Evolutionary conservation across 306 rosid genomes (phyloP).

Genomic region (Canavalia gladiata): DNA sequence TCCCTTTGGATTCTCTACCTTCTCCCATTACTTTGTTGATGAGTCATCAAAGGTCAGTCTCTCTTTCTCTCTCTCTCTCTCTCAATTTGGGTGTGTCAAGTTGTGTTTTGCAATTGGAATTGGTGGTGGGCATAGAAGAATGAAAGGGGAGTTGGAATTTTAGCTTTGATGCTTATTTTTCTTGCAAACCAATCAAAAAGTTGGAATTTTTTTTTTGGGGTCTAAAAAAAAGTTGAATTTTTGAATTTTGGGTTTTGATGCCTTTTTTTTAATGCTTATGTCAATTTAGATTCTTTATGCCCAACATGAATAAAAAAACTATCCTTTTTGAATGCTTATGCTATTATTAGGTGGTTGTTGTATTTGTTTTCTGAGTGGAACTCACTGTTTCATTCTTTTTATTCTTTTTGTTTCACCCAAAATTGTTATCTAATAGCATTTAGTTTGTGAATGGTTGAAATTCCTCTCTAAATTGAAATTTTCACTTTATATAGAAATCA

Average conservation of each 20-base stretch:
- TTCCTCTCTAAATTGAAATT: no score
- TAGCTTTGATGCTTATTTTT: background rate
- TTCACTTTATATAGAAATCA: no score
- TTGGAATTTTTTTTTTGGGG: background rate
- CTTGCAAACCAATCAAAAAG: background rate
- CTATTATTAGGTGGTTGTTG: background rate
- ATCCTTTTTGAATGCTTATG: background rate
- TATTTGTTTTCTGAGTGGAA: slow-evolving; percentile 12
- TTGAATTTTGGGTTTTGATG: slow-evolving; percentile 23
- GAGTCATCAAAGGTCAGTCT: slow-evolving; percentile 37
- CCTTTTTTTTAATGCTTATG: background rate
- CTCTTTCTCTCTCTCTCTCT: background rate
- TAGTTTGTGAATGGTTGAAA: no score
- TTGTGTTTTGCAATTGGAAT: slow-evolving; percentile 19
- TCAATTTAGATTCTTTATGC: slow-evolving; percentile 23
- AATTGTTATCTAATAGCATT: background rate
- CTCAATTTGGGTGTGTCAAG: background rate
- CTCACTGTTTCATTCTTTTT: slow-evolving; percentile 33
- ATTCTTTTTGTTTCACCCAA: background rate
- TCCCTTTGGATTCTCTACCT: slow-evolving; percentile 52
- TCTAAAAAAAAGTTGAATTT: background rate
- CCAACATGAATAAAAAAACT: background rate
- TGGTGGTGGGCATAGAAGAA: background rate
- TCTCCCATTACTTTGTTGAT: slow-evolving; percentile 43
- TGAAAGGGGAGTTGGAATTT: background rate